phyloP scores from a whole-genome alignment of 176 grass and related monocot genomes.

The Lolium rigidum region DNA sequence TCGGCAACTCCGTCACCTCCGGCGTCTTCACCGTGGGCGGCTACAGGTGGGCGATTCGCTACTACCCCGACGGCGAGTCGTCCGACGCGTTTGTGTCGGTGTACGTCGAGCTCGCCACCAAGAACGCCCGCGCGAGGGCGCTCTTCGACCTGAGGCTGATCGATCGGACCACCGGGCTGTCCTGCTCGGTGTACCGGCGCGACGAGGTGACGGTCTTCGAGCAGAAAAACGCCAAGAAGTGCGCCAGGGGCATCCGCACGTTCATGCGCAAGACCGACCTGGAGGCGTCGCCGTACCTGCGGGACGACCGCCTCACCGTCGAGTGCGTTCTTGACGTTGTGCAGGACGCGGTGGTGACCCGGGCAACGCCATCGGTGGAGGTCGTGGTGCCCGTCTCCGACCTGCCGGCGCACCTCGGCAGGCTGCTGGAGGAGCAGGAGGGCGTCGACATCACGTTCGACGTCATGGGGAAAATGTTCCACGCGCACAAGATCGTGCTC shows the following conservation, averaged over 20 bases:
- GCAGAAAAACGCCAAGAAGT: not conserved
- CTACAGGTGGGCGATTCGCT: not conserved
- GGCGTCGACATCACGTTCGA: slow-evolving; percentile 39
- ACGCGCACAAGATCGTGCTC: slow-evolving; percentile 43
- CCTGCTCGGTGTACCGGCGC: not conserved
- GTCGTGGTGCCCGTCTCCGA: not conserved
- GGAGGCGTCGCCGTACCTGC: slow-evolving; percentile 18
- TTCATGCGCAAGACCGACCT: not conserved
- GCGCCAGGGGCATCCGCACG: not conserved
- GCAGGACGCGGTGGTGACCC: not conserved
- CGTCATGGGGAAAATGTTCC: slow-evolving; percentile 8
- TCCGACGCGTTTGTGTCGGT: not conserved
- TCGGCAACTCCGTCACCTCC: not conserved
- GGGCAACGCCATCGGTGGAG: not conserved
- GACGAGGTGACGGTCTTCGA: not conserved
- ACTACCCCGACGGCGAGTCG: slow-evolving; percentile 26
- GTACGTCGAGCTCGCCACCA: not conserved
- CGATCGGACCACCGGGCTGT: not conserved
- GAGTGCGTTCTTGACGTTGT: slow-evolving; percentile 6
- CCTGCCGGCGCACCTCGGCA: not conserved
- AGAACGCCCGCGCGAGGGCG: not conserved
- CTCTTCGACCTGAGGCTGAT: slow-evolving; percentile 21
- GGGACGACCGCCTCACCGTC: slow-evolving; percentile 27
- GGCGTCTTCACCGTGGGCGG: not conserved
- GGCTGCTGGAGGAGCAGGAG: slow-evolving; percentile 6